These are phyloP conservation scores for Diplocarpon rosae DNA, from an alignment of 2,329 filamentous ascomycete species.

Conservation along the genomic window DNA sequence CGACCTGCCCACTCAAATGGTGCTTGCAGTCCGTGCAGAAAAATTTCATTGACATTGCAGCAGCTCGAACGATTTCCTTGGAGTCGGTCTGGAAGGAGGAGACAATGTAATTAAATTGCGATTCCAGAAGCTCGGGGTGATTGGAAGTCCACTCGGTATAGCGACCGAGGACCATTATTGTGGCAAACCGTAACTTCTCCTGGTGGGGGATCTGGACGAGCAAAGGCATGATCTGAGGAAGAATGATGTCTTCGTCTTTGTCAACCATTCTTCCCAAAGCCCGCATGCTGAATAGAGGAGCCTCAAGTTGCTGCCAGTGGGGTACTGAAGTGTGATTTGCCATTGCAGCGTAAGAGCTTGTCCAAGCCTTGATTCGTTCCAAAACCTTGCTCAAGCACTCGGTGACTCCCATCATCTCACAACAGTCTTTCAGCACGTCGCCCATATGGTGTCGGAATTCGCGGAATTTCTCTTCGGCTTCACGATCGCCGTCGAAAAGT, in stretches of 20 bases:
- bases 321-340: slow-evolving; percentile 67
- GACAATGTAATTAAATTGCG: slow-evolving; percentile 93
- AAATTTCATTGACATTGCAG: slow-evolving; percentile 90
- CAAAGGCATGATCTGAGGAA: slow-evolving; percentile 85
- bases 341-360: slow-evolving; percentile 66
- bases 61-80: slow-evolving; percentile 81
- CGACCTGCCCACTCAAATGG: slow-evolving; percentile 70
- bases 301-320: slow-evolving; percentile 93
- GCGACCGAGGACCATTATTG: slow-evolving; percentile 91
- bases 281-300: slow-evolving; percentile 86
- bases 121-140: slow-evolving; percentile 83
- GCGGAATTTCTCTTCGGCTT: slow-evolving; percentile 92
- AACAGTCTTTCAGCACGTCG: slow-evolving; percentile 93
- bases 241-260: slow-evolving; percentile 72
- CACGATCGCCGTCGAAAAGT: slow-evolving; percentile 88
- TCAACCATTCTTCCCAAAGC: slow-evolving; percentile 96
- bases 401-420: slow-evolving; percentile 87
- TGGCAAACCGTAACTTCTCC: slow-evolving; percentile 95
- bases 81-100: slow-evolving; percentile 82
- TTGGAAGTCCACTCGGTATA: slow-evolving; percentile 98
- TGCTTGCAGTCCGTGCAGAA: slow-evolving; percentile 93
- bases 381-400: slow-evolving; percentile 88
- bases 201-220: slow-evolving; percentile 91
- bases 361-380: slow-evolving; percentile 78
- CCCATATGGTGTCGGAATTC: slow-evolving; percentile 97